phyloP scores from a whole-genome alignment of 225 moss, liverwort and hornwort species.

The Takakia lepidozioides region DNA sequence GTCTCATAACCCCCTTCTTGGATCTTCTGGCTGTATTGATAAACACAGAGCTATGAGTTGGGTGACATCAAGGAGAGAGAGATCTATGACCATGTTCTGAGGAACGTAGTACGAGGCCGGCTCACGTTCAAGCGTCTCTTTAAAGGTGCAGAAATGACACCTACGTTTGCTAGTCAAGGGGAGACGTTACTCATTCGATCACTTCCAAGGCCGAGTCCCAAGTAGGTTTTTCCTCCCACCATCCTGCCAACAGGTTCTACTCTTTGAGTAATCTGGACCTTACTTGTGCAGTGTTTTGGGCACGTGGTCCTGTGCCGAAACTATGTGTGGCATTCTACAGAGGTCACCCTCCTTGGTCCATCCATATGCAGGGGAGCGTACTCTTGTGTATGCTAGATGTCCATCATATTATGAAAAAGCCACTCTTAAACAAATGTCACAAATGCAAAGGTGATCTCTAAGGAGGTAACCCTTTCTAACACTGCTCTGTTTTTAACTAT shows the following conservation, averaged over 20 bases:
- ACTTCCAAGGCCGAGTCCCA: constrained; percentile 72
- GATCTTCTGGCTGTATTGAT: background rate
- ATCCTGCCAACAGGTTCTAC: background rate
- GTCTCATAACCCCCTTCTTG: too few species aligned
- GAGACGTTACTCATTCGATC: constrained; percentile 87
- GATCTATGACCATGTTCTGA: constrained; percentile 67
- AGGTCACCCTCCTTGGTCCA: background rate
- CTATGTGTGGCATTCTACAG: too few species aligned
- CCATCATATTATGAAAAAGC: background rate
- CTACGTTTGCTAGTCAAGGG: constrained; percentile 85
- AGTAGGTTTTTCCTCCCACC: constrained; percentile 18
- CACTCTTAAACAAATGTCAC: too few species aligned
- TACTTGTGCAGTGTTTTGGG: too few species aligned
- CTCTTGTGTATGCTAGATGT: constrained; percentile 2
- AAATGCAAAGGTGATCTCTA: too few species aligned
- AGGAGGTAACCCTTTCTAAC: too few species aligned
- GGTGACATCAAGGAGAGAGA: constrained; percentile 86
- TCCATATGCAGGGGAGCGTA: background rate
- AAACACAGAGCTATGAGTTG: constrained; percentile 34
- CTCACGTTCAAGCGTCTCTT: constrained; percentile 79
- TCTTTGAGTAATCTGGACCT: too few species aligned
- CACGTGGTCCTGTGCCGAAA: too few species aligned
- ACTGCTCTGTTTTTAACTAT: background rate
- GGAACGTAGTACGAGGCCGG: constrained; percentile 68
- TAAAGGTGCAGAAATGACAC: constrained; percentile 92